Base-by-base conservation (phyloP, 2,329 filamentous ascomycete genomes). In the Ophiostoma pallidulum region DNA sequence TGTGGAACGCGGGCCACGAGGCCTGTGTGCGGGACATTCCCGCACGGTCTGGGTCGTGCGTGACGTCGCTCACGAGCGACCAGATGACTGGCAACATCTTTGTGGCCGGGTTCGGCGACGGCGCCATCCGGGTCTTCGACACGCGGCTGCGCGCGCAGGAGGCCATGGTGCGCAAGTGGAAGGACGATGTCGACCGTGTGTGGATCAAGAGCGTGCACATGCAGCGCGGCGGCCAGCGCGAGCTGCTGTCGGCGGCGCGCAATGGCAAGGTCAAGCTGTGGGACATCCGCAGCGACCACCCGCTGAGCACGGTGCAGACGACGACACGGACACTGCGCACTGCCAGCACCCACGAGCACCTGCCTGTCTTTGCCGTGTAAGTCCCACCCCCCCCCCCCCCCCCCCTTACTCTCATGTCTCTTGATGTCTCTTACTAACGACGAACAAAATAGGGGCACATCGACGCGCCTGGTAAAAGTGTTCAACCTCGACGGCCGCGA, bases 41-140 rank as follows among this genome's bases (percentile, higher is more conserved):
- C 29, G 92, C 92, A 10, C 83, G 92, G 29, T 96, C 91, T 1
- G 89, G 89, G 29, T 94, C 89, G 14, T 97, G 91, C 64, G 92
- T 98, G 52, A 98, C 92, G 4, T 94, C 89, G 8, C 70, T 98
- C 53, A 97, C 92, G 3, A 95, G 89, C 14, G 92, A 98, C 64
- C 92, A 97, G 72, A 94, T 98, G 66, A 94, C 94, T 45, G 92
- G 92, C 37, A 90, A 96, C 59, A 81, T 96, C 39, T 96, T 98
- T 59, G 86, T 95, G 10, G 92, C 92, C 35, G 92, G 92, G 3
- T 98, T 97, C 59, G 92, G 92, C 16, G 94, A 98, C 59, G 92
- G 92, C 29, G 90, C 89, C 1, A 83, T 98, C 37, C 80, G 92
- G 45, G 89, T 96, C 4, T 98, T 96, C 61, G 92, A 98, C 64